Percentiles rank a stretch among this genome's conserved stretches.
phyloP scores from a whole-genome alignment of 2,329 filamentous ascomycete species.

The Stemphylium vesicarium region DNA sequence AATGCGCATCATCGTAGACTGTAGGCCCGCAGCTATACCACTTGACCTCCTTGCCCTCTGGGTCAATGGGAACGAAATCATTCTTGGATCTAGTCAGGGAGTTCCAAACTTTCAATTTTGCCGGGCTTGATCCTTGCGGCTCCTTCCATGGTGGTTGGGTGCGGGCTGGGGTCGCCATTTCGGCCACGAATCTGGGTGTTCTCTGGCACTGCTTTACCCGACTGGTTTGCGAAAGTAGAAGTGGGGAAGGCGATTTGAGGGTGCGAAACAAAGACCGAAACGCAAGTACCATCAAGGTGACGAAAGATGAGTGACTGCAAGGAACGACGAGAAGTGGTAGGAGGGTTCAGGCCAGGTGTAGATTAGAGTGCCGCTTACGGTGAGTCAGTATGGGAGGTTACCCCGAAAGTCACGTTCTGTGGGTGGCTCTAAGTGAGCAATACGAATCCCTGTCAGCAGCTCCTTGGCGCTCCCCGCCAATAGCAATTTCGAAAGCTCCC shows the following conservation, averaged over 20 bases:
- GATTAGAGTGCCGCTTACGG: slow-evolving; percentile 16
- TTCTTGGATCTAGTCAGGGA: slow-evolving; percentile 77
- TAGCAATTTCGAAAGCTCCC: slow-evolving; percentile 32
- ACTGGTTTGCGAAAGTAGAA: slow-evolving; percentile 23
- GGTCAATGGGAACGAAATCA: slow-evolving; percentile 75
- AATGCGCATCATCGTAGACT: slow-evolving; percentile 80
- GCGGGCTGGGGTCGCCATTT: slow-evolving; percentile 45
- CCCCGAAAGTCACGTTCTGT: slow-evolving; percentile 13
- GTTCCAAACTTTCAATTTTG: slow-evolving; percentile 76
- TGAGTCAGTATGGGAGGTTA: slow-evolving; percentile 30
- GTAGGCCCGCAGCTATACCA: slow-evolving; percentile 94
- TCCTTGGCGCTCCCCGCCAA: slow-evolving; percentile 39
- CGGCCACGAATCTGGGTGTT: slow-evolving; percentile 20
- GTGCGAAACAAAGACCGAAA: slow-evolving; percentile 34
- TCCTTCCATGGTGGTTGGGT: slow-evolving; percentile 50
- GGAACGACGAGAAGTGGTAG: slow-evolving; percentile 22
- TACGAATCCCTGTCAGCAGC: slow-evolving; percentile 20
- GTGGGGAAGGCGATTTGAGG: slow-evolving; percentile 33
- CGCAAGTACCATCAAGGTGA: slow-evolving; percentile 43
- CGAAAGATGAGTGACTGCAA: slow-evolving; percentile 14
- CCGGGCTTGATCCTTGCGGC: slow-evolving; percentile 51
- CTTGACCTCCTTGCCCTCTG: slow-evolving; percentile 69
- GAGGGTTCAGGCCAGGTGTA: slow-evolving; percentile 21
- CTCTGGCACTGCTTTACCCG: slow-evolving; percentile 2
- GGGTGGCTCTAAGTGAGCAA: slow-evolving; percentile 13